phyloP scores from a whole-genome alignment of 495 filamentous ascomycete species.

The Lichenothelia convexa region DNA sequence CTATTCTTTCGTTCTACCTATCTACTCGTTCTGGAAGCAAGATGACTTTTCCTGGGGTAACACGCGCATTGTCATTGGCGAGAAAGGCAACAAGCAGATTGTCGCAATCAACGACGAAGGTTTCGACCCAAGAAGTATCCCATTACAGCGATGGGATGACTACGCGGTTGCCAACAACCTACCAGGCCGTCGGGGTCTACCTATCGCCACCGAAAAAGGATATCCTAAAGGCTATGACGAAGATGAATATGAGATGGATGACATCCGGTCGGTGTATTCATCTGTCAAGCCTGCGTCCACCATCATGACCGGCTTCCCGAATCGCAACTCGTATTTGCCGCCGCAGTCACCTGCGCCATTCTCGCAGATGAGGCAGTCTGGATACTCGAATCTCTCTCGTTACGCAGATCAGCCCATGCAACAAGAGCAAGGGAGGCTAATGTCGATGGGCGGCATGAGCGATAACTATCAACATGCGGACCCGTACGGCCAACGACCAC shows the following conservation, averaged over 20 bases:
- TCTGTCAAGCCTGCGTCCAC: conserved; percentile 85
- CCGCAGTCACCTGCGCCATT: conserved; percentile 14
- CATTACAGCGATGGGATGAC: conserved; percentile 92
- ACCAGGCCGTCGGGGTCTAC: conserved; percentile 66
- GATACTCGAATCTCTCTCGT: conserved; percentile 26
- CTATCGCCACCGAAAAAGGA: conserved; percentile 44
- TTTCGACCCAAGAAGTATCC: conserved; percentile 82
- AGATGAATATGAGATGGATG: conserved; percentile 70
- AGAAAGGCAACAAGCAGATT: conserved; percentile 76
- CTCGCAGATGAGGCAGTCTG: conserved; percentile 8
- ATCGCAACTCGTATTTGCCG: conserved; percentile 17
- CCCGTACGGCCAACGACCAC: conserved; percentile 6
- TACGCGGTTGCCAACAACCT: conserved; percentile 84
- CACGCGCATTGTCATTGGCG: conserved; percentile 88
- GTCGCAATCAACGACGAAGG: conserved; percentile 72
- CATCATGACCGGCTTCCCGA: conserved; percentile 70
- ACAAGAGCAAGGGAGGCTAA: conserved; percentile 31
- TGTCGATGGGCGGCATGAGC: conserved; percentile 44
- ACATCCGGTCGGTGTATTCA: conserved; percentile 91
- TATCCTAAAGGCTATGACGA: conserved; percentile 41
- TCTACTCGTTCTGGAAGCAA: conserved; percentile 99
- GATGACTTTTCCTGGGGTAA: conserved; percentile 98
- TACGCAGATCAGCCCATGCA: conserved; percentile 32
- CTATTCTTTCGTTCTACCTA: conserved; percentile 74
- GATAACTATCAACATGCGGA: conserved; percentile 34